Percentiles rank a stretch among this genome's conserved stretches.
Evolutionary conservation across 2,329 filamentous ascomycete species (phyloP).

Genomic region (Curvularia spicifera): DNA sequence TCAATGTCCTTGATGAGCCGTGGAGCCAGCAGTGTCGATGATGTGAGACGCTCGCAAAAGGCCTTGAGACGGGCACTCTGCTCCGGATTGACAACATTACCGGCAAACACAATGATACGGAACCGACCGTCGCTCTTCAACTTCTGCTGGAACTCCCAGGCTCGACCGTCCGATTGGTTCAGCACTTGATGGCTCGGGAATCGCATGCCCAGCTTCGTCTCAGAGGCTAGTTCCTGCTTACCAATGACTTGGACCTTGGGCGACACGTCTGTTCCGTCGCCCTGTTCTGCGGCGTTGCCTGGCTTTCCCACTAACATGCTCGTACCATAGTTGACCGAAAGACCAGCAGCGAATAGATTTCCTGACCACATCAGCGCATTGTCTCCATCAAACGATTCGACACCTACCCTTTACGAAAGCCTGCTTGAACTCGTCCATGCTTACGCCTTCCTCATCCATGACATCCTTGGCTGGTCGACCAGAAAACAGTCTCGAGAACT

Average conservation of each 20-base stretch:
- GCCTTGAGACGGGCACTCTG: constrained; percentile 56
- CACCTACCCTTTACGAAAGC: constrained; percentile 59
- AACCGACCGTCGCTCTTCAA: constrained; percentile 65
- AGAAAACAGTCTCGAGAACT: constrained; percentile 57
- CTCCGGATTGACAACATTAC: constrained; percentile 56
- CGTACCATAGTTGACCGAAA: constrained; percentile 64
- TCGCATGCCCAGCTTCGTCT: constrained; percentile 61
- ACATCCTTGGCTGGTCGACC: constrained; percentile 62
- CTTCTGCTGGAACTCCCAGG: constrained; percentile 65
- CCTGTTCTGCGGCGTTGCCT: constrained; percentile 53
- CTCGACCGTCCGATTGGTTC: constrained; percentile 62
- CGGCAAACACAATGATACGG: constrained; percentile 67
- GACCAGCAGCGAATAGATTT: constrained; percentile 65
- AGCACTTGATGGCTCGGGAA: constrained; percentile 66
- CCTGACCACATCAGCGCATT: constrained; percentile 38
- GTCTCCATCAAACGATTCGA: no score
- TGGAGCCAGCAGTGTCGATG: constrained; percentile 52
- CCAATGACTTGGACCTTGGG: constrained; percentile 36
- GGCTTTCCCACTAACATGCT: constrained; percentile 63
- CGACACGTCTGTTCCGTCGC: constrained; percentile 56
- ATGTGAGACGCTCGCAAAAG: constrained; percentile 56
- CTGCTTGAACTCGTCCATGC: constrained; percentile 67
- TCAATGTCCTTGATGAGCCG: constrained; percentile 62
- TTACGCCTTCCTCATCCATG: constrained; percentile 66
- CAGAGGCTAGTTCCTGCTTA: constrained; percentile 54